Conservation (phyloP, 2,329 filamentous ascomycete genomes). For the Keithomyces neogunnii region DNA sequence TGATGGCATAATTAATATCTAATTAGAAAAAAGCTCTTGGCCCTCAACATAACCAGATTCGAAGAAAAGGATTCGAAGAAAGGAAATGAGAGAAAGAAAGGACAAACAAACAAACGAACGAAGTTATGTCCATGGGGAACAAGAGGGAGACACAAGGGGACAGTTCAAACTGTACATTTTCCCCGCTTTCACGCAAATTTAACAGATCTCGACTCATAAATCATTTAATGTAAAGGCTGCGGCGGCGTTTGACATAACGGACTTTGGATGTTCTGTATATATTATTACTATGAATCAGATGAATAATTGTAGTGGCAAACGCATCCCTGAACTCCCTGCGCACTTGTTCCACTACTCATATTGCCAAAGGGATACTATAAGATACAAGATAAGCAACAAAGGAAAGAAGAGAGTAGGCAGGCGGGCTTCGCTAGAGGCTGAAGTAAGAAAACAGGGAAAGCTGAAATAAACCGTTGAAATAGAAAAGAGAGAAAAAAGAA, state of each 20-base stretch:
- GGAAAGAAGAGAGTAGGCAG: neutral
- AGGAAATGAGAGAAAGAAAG: neutral
- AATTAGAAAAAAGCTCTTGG: no score
- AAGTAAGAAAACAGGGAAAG: no score
- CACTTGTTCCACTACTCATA: neutral
- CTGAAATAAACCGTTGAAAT: no score
- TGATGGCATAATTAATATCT: no score
- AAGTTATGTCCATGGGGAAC: neutral
- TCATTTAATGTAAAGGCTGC: neutral
- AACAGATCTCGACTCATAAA: neutral
- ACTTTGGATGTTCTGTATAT: constrained; percentile 7
- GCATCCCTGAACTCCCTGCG: constrained; percentile 13
- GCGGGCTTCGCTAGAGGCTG: neutral
- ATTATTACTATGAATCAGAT: constrained; percentile 11
- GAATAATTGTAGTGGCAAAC: constrained; percentile 2
- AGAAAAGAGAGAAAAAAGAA: no score
- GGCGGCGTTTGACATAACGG: neutral
- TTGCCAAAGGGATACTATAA: neutral
- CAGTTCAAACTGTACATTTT: neutral
- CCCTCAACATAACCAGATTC: no score
- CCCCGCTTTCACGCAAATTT: neutral
- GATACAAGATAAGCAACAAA: neutral
- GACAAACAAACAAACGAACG: neutral
- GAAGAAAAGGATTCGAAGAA: no score
- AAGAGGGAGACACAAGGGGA: neutral